These are phyloP conservation scores for Aeschynomene evenia DNA, from an alignment of 306 rosid genomes.

Conservation along the genomic window DNA sequence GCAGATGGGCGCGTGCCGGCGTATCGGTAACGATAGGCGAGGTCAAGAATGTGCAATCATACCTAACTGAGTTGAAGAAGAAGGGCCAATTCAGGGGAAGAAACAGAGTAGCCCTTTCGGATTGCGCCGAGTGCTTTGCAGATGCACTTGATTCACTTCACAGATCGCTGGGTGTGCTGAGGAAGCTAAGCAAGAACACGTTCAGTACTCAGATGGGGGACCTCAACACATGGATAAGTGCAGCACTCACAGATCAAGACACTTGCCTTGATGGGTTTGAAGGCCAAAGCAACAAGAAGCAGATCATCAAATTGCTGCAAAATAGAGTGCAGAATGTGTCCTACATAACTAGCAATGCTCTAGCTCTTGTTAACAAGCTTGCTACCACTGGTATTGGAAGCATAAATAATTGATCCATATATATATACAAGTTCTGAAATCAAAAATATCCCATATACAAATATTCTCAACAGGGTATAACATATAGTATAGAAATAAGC, in stretches of 20 bases:
- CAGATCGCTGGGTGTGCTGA: constrained; percentile 50
- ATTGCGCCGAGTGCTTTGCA: constrained; percentile 50
- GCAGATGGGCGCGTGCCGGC: constrained; percentile 74
- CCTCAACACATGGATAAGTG: constrained; percentile 68
- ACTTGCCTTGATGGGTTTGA: constrained; percentile 68
- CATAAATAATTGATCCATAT: constrained; percentile 29
- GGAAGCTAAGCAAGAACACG: constrained; percentile 46
- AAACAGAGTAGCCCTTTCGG: constrained; percentile 50
- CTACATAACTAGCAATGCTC: constrained; percentile 63
- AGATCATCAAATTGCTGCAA: constrained; percentile 34
- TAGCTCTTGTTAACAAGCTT: constrained; percentile 67
- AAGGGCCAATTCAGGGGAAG: constrained; percentile 29
- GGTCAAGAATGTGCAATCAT: constrained; percentile 35
- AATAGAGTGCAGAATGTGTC: constrained; percentile 45
- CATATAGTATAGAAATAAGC: not conserved
- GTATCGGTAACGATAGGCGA: constrained; percentile 63
- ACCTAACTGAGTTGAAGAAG: constrained; percentile 33
- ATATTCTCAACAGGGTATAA: not conserved
- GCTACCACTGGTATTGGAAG: constrained; percentile 53
- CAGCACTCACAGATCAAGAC: constrained; percentile 58
- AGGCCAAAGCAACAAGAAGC: constrained; percentile 21
- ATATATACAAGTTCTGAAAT: constrained; percentile 14
- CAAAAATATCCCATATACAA: not conserved
- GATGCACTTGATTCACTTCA: constrained; percentile 63
- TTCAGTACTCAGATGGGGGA: constrained; percentile 57